Evolutionary conservation across 257 asterid genomes (phyloP).

Genomic region (Nicotiana undulata): DNA sequence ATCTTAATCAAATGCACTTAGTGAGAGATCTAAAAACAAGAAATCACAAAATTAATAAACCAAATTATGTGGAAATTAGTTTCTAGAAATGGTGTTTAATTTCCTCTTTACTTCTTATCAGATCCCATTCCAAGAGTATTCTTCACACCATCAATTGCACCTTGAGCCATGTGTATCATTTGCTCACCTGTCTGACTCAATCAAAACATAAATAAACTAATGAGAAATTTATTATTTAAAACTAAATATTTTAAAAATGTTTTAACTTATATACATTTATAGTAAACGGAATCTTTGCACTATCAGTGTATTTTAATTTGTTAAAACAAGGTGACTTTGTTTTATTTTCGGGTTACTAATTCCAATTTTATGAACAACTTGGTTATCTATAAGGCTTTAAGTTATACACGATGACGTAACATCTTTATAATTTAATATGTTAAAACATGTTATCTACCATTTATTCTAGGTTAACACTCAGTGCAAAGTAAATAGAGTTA

Average conservation of each 20-base stretch:
- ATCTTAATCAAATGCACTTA: background rate
- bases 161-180: conserved; percentile 52
- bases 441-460: too few relatives aligned
- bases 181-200: conserved; percentile 45
- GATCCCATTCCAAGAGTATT: conserved; percentile 65
- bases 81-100: background rate
- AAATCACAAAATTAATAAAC: background rate
- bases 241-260: background rate
- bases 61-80: background rate
- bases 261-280: background rate
- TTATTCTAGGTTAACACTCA: too few relatives aligned
- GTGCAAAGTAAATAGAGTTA: too few relatives aligned
- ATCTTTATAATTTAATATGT: too few relatives aligned
- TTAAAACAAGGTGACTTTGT: too few relatives aligned
- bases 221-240: background rate
- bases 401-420: background rate
- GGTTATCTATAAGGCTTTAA: background rate
- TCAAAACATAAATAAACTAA: background rate
- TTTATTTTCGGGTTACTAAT: background rate
- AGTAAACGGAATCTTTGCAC: background rate
- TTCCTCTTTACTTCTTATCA: conserved; percentile 36
- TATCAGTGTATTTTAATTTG: background rate
- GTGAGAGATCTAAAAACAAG: background rate
- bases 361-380: rapidly evolving
- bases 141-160: conserved; percentile 66